Evolutionary conservation across 257 asterid species (phyloP), one percentile per base, ranked within the genome.

Genomic region (Plantago ovata): DNA sequence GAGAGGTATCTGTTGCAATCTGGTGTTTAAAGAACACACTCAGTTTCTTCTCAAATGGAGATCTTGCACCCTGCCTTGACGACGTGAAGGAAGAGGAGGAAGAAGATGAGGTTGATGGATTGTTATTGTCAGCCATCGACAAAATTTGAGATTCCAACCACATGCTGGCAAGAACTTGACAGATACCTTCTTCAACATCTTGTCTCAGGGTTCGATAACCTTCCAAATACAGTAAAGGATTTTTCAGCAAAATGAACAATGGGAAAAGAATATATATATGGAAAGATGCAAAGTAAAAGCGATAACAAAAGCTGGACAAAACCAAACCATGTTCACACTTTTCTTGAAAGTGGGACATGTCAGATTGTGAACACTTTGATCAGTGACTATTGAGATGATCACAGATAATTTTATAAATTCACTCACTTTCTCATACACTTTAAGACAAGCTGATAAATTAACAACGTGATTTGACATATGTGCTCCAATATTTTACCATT

Each of bases 181-280:
- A 92, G 39, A 92, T 92, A 13, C 98, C 98, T 81, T 92, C 98
- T 70, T 92, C 98, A 10, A 92, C 84, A 8, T 92, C 98, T 73
- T 85, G 94, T 68, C 89, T 74, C 18, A 88, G 83, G 36, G 73
- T 78, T 66, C 81, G 95, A 65, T 62, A 92, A 40, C 98, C 98
- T 92, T 53, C 53, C 55, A 47, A 6, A 67, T 33, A 66, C 24
- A n/a, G 47, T 20, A 7, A 32, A 55, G 10, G 32, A 1, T 23
- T 69, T 9, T 64, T 64, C 56, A 66, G 66, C 13, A 38, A 53
- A 13, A 19, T 6, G 46, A 54, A 40, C 39, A 9, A 13, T 6
- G 33, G 8, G 23, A 24, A 53, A 32, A 7, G 22, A 9, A 4
- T 24, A 28, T 22, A 14, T 24, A n/a, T n/a, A 53, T 8, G 42